Evolutionary conservation across 768 basidiomycete genomes (phyloP).

Genomic region (Pleurotus eryngii): DNA sequence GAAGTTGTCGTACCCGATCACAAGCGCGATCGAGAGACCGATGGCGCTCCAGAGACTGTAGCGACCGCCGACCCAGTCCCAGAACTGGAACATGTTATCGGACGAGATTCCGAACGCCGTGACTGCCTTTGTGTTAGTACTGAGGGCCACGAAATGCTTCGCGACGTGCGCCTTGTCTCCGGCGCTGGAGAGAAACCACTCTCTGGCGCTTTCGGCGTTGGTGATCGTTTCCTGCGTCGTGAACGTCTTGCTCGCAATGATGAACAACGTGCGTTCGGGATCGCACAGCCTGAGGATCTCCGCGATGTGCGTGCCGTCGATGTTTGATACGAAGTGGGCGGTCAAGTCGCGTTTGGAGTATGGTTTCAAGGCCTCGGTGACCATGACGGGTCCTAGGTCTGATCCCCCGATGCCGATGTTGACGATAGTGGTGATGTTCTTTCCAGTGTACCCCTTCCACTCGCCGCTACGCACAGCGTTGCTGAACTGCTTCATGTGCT

Average conservation of each 20-base stretch:
- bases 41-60: slow-evolving; percentile 99
- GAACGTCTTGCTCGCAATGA: slow-evolving; percentile 92
- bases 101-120: slow-evolving; percentile 88
- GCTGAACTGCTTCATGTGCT: slow-evolving; percentile 90
- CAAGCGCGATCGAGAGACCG: slow-evolving; percentile 90
- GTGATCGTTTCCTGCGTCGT: slow-evolving; percentile 99
- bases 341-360: slow-evolving; percentile 89
- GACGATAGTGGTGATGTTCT: slow-evolving; percentile 89
- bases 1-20: slow-evolving; percentile 94
- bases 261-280: slow-evolving; percentile 93
- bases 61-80: slow-evolving; percentile 99
- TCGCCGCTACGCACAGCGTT: slow-evolving; percentile 79
- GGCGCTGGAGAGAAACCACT: slow-evolving; percentile 88
- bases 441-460: slow-evolving; percentile 98
- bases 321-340: slow-evolving; percentile 92
- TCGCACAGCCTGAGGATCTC: slow-evolving; percentile 81
- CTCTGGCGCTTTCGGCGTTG: slow-evolving; percentile 90
- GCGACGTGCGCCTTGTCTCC: slow-evolving; percentile 90
- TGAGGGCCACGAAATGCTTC: slow-evolving; percentile 98
- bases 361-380: slow-evolving; percentile 92
- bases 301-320: slow-evolving; percentile 96
- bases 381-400: slow-evolving; percentile 98
- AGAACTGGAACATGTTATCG: slow-evolving; percentile 99
- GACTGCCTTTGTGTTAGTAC: slow-evolving; percentile 93
- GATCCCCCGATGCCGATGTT: slow-evolving; percentile 99